These are phyloP conservation scores for Colletotrichum acutatum DNA, from an alignment of 2,329 filamentous ascomycete species.

Conservation along the genomic window DNA sequence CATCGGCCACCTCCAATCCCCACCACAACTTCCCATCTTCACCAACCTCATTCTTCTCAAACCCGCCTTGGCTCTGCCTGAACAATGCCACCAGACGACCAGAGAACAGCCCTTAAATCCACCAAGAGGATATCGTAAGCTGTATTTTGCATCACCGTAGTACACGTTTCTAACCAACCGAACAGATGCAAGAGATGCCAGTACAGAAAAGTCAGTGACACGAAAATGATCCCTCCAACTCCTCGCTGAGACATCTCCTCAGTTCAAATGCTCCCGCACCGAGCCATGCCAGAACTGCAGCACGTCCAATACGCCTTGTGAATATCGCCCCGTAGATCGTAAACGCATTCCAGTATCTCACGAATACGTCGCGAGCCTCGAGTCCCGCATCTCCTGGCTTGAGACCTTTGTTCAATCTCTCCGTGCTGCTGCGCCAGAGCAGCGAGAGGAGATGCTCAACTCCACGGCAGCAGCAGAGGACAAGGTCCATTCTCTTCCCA, in stretches of 20 bases:
- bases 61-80: not conserved
- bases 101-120: not conserved
- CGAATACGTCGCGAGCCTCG: constrained; percentile 28
- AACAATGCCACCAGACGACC: not conserved
- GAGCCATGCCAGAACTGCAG: constrained; percentile 35
- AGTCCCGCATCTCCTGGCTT: constrained; percentile 35
- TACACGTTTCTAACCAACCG: accelerated
- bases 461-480: not conserved
- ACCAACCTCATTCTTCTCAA: not conserved
- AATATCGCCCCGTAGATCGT: constrained; percentile 33
- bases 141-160: accelerated
- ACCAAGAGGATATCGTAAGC: constrained; percentile 6
- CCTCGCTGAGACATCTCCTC: not conserved
- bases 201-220: constrained; percentile 20
- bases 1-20: too few relatives aligned
- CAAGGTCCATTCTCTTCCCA: not conserved
- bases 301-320: constrained; percentile 18
- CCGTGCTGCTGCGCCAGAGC: not conserved
- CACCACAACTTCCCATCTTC: too few relatives aligned
- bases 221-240: not conserved
- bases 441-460: constrained; percentile 36
- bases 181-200: constrained; percentile 33
- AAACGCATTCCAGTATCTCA: constrained; percentile 32
- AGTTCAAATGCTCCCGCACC: constrained; percentile 36
- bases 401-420: constrained; percentile 33